Base-by-base conservation (phyloP, 148 eudicot genomes). In the Limonium bicolor region DNA sequence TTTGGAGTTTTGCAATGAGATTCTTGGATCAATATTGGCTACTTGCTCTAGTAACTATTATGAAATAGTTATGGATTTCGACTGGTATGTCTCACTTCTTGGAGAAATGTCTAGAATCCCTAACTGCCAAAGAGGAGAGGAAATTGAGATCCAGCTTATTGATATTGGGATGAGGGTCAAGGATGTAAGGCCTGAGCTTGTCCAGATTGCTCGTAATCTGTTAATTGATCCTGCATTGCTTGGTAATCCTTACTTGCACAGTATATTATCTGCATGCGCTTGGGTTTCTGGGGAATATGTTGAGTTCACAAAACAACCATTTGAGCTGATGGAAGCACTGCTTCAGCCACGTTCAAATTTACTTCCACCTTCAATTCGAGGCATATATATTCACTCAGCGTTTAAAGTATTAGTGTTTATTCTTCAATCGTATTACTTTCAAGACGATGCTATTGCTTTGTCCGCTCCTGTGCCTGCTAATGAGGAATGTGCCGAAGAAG, bases 131-230 rank as follows among this genome's bases (percentile, higher is more conserved):
- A 68, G 70, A 47, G 94, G 97, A 56, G 78, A 66, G 31, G 84
- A 88, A 46, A 83, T 88, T 41, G 97, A 70, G 64, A 60, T 18
- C 26, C 97, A 83, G 62, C 73, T 88, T 38, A 63, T 84, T 51
- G 97, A 88, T 72, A 88, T 88, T 68, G 92, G 97, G 48, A 72
- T 80, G 74, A 74, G 97, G 69, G 97, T 88, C 30, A 77, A 70
- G 60, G 94, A 88, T 66, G 94, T 62, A 24, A 83, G 97, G 54
- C 68, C 62, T 12, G 72, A 74, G 69, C 81, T 88, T 36, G 84
- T 88, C 45, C 70, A 54, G 47, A 82, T 84, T 45, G 54, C 71
- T 46, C 93, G 97, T 8, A 79, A 77, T 36, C 63, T 84, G 25
- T 70, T 88, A 41, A 84, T 81, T 20, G 97, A 88, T 63, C 97